Conservation (phyloP, 1,139 yeast species). For the Geotrichum siamense region DNA sequence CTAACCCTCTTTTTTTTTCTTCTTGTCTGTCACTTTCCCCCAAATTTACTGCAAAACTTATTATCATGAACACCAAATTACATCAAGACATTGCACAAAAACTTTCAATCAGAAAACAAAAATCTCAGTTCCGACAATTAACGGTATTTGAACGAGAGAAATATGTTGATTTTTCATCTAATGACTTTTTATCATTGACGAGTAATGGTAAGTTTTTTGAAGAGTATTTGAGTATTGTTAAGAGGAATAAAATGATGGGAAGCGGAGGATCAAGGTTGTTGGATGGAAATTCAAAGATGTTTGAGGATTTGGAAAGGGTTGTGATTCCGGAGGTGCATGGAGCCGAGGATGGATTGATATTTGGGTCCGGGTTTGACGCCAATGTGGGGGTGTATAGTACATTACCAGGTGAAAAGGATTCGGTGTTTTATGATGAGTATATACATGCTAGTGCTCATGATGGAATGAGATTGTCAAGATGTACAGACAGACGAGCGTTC, state of each 20-base stretch:
- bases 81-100: not conserved
- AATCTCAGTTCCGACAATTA: constrained; percentile 10
- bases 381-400: constrained; percentile 26
- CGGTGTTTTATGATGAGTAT: constrained; percentile 27
- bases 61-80: too few relatives aligned
- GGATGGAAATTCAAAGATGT: constrained; percentile 26
- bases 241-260: constrained; percentile 19
- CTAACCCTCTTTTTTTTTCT: too few relatives aligned
- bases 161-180: constrained; percentile 27
- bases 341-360: constrained; percentile 24
- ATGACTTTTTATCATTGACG: constrained; percentile 26
- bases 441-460: constrained; percentile 31
- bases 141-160: constrained; percentile 7
- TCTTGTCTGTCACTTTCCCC: too few relatives aligned
- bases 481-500: constrained; percentile 17
- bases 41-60: too few relatives aligned
- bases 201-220: constrained; percentile 14
- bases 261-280: constrained; percentile 30
- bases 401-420: constrained; percentile 26
- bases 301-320: constrained; percentile 22
- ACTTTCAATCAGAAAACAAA: not conserved
- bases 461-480: constrained; percentile 27
- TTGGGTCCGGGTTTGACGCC: constrained; percentile 30
- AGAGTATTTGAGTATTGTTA: constrained; percentile 18
- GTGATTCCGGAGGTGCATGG: constrained; percentile 23